Evolutionary conservation across 176 grass and related monocot species (phyloP).

Genomic region (Chrysopogon serrulatus): DNA sequence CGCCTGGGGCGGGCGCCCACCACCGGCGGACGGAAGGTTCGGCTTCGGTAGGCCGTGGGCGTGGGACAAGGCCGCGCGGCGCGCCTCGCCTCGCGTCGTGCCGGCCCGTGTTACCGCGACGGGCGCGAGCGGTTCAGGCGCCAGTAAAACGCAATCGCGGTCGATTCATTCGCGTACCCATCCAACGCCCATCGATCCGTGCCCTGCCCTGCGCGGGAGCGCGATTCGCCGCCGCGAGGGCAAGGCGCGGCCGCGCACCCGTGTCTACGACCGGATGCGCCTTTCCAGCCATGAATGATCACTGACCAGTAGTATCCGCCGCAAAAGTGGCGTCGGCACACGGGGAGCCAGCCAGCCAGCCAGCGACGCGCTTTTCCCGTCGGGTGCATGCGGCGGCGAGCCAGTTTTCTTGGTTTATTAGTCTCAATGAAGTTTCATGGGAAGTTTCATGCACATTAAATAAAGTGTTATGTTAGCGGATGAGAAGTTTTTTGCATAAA

Average conservation of each 20-base stretch:
- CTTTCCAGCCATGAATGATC: constrained; percentile 27
- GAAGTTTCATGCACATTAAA: too few species aligned
- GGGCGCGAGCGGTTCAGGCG: not conserved
- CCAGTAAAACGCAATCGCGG: not conserved
- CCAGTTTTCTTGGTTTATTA: not conserved
- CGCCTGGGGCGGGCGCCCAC: not conserved
- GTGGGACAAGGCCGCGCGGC: too few species aligned
- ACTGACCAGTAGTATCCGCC: not conserved
- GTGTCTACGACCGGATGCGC: not conserved
- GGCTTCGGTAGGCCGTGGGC: too few species aligned
- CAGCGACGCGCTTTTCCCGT: not conserved
- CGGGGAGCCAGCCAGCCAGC: not conserved
- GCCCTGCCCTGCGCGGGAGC: too few species aligned
- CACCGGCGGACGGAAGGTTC: constrained; percentile 2
- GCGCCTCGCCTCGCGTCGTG: too few species aligned
- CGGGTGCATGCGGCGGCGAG: not conserved
- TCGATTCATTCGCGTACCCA: not conserved
- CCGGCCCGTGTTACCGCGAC: not conserved
- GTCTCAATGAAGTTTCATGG: too few species aligned
- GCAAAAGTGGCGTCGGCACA: not conserved
- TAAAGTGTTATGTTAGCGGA: too few species aligned
- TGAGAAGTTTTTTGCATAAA: too few species aligned
- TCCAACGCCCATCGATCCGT: not conserved
- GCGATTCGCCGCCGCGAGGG: not conserved
- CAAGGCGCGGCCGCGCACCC: not conserved